A percentile compares a stretch with the other conserved stretches of the same genome.
Evolutionary conservation across 768 basidiomycete genomes (phyloP).

Genomic region (Termitomyces sp.): DNA sequence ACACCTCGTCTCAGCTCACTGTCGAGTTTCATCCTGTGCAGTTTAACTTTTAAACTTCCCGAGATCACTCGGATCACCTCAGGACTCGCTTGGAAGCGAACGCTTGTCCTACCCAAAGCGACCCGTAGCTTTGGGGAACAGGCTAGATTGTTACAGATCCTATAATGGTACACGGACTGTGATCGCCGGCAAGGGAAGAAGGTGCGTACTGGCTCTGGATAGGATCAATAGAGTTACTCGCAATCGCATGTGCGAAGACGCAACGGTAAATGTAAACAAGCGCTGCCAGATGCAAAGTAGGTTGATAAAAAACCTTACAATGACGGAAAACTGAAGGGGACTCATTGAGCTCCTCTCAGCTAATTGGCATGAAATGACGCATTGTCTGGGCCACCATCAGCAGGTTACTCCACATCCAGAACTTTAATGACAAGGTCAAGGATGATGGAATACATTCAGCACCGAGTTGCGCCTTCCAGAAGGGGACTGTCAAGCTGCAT

Average conservation of each 20-base stretch:
- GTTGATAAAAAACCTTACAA: not conserved
- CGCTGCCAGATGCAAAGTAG: slow-evolving; percentile 29
- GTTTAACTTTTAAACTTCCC: too few species aligned
- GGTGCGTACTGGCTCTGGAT: slow-evolving; percentile 63
- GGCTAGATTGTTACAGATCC: slow-evolving; percentile 40
- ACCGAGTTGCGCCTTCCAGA: slow-evolving; percentile 67
- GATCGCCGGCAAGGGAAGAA: slow-evolving; percentile 63
- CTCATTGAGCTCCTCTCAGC: slow-evolving; percentile 67
- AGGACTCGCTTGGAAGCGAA: too few species aligned
- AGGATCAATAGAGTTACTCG: slow-evolving; percentile 58
- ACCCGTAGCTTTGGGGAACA: too few species aligned
- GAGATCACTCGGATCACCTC: too few species aligned
- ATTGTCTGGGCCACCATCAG: slow-evolving; percentile 58
- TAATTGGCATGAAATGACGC: slow-evolving; percentile 70
- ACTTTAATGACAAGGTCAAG: slow-evolving; percentile 60
- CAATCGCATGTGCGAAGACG: slow-evolving; percentile 71
- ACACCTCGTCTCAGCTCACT: too few species aligned
- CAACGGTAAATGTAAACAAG: slow-evolving; percentile 69
- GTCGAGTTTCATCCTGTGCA: too few species aligned
- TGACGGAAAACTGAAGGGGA: not conserved
- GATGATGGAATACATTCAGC: slow-evolving; percentile 59
- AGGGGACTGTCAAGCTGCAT: slow-evolving; percentile 40
- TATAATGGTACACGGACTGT: slow-evolving; percentile 57
- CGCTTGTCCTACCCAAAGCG: too few species aligned
- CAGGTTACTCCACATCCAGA: slow-evolving; percentile 62